phyloP scores from a whole-genome alignment of 768 basidiomycete genomes.

The Cubamyces sp. region DNA sequence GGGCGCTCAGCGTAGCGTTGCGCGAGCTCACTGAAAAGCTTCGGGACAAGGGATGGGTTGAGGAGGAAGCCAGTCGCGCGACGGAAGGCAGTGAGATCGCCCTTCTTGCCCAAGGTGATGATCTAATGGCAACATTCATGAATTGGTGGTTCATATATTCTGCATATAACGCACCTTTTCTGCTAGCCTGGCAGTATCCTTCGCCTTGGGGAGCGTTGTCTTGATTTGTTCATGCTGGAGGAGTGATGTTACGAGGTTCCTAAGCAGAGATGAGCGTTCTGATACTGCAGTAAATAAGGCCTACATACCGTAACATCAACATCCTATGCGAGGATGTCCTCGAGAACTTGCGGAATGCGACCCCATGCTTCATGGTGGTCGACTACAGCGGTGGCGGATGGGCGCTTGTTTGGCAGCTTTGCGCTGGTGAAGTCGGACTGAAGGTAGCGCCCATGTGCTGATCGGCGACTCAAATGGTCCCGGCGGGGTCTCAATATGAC shows the following conservation, averaged over 20 bases:
- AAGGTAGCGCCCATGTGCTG: not conserved
- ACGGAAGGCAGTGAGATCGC: slow-evolving; percentile 66
- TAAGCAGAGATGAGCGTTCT: slow-evolving; percentile 38
- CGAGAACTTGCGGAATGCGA: slow-evolving; percentile 90
- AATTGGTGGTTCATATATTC: not conserved
- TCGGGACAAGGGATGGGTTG: slow-evolving; percentile 70
- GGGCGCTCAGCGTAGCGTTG: slow-evolving; percentile 78
- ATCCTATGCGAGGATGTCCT: slow-evolving; percentile 90
- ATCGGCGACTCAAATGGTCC: slow-evolving; percentile 1
- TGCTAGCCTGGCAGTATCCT: slow-evolving; percentile 86
- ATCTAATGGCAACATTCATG: slow-evolving; percentile 50
- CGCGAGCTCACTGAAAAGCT: slow-evolving; percentile 81
- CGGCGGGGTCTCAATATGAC: not conserved
- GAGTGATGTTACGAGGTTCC: slow-evolving; percentile 92
- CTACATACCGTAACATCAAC: slow-evolving; percentile 83
- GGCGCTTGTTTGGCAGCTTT: slow-evolving; percentile 9
- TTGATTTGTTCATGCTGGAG: slow-evolving; percentile 95
- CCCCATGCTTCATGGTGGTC: slow-evolving; percentile 86
- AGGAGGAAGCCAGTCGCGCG: slow-evolving; percentile 82
- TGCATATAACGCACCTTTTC: slow-evolving; percentile 68
- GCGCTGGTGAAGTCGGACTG: not conserved
- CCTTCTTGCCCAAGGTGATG: slow-evolving; percentile 91
- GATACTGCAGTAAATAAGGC: slow-evolving; percentile 3
- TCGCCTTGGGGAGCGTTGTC: slow-evolving; percentile 94
- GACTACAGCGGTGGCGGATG: slow-evolving; percentile 11